phyloP scores from a whole-genome alignment of 331 rosid genomes.

The Quercus lobata region DNA sequence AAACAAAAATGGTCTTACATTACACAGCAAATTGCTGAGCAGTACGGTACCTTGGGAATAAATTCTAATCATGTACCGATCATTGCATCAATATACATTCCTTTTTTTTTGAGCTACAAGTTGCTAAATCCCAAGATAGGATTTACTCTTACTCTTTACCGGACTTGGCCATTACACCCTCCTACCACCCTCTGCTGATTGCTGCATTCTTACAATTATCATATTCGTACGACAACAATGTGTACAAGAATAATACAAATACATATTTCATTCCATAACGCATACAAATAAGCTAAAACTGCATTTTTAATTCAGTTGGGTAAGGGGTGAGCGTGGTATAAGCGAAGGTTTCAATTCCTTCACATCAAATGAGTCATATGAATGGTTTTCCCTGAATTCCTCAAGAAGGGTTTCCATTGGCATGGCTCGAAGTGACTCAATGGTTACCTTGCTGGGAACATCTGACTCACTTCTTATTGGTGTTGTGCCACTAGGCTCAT shows the following conservation, averaged over 20 bases:
- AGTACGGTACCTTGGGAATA: constrained; percentile 6
- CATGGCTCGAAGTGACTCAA: constrained; percentile 86
- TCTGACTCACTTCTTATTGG: constrained; percentile 66
- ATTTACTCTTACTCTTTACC: constrained; percentile 34
- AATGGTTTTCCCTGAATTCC: constrained; percentile 76
- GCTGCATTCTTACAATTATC: constrained; percentile 9
- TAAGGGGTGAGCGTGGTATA: constrained; percentile 89
- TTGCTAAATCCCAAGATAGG: constrained; percentile 66
- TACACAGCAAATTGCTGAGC: not conserved
- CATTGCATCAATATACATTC: constrained; percentile 33
- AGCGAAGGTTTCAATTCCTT: constrained; percentile 82
- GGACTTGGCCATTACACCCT: constrained; percentile 14
- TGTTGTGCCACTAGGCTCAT: constrained; percentile 74
- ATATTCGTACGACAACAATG: constrained; percentile 16
- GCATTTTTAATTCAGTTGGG: constrained; percentile 43
- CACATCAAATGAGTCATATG: constrained; percentile 47
- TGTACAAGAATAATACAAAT: constrained; percentile 36
- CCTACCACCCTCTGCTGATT: not conserved
- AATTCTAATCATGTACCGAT: not conserved
- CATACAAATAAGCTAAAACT: not conserved
- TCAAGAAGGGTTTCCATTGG: constrained; percentile 81
- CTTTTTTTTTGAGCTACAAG: constrained; percentile 16
- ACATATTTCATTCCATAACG: constrained; percentile 19
- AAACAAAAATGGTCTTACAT: not conserved
- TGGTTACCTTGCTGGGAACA: constrained; percentile 70